These are phyloP conservation scores for Trametes polyzona DNA, from an alignment of 1,284 basidiomycete genomes.

Conservation along the genomic window DNA sequence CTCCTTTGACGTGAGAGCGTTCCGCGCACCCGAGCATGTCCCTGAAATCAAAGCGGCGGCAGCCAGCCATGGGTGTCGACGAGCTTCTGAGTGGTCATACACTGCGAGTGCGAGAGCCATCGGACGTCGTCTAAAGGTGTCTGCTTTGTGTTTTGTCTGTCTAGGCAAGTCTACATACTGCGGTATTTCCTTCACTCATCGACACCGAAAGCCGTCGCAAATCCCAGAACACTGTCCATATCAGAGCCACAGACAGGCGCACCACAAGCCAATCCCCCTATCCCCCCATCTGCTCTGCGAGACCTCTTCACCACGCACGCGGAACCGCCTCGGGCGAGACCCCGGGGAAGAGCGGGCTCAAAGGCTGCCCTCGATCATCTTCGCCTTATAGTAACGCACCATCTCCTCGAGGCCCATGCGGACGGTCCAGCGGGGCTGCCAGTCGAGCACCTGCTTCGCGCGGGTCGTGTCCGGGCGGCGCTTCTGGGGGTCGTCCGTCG, in stretches of 20 bases:
- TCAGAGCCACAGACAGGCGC: constrained; percentile 4
- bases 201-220: constrained; percentile 1
- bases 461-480: constrained; percentile 91
- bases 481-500: constrained; percentile 93
- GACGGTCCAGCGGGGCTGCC: constrained; percentile 94
- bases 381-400: constrained; percentile 89
- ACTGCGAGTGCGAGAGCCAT: not conserved
- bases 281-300: no score
- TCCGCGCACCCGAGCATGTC: no score
- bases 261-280: not conserved
- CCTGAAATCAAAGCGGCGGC: no score
- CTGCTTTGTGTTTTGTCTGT: constrained; percentile 5
- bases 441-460: constrained; percentile 84
- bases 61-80: no score
- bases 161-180: constrained; percentile 6
- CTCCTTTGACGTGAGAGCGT: no score
- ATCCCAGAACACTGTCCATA: constrained; percentile 10
- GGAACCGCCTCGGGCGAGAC: no score
- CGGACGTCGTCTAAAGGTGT: no score
- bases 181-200: not conserved
- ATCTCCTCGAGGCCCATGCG: constrained; percentile 93
- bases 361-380: constrained; percentile 81
- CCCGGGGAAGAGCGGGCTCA: no score
- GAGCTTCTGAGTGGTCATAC: no score
- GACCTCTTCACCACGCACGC: no score